phyloP scores from a whole-genome alignment of 352 stramenopile species.

The Phytophthora sp. region DNA sequence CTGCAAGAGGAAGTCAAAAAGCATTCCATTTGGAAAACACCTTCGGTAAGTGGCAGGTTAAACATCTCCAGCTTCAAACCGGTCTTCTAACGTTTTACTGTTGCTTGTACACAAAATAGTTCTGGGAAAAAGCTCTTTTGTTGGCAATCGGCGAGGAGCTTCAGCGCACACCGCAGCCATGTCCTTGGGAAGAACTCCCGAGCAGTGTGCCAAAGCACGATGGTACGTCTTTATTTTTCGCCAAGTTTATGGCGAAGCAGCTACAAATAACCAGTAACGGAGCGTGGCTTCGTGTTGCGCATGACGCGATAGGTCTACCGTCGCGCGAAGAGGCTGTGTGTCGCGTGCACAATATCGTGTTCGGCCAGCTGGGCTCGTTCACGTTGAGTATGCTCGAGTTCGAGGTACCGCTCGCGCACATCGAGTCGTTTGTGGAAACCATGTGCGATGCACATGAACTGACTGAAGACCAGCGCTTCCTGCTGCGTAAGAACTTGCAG shows the following conservation, averaged over 20 bases:
- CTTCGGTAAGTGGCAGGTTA: slow-evolving; percentile 48
- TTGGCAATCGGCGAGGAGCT: slow-evolving; percentile 85
- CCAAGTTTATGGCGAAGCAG: background rate
- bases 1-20: slow-evolving; percentile 87
- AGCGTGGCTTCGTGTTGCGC: slow-evolving; percentile 9
- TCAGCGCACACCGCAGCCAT: slow-evolving; percentile 74
- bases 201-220: slow-evolving; percentile 56
- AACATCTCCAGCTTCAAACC: background rate
- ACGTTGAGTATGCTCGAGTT: slow-evolving; percentile 91
- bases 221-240: slow-evolving; percentile 31
- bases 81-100: background rate
- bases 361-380: slow-evolving; percentile 85
- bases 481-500: slow-evolving; percentile 80
- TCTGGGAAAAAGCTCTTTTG: slow-evolving; percentile 88
- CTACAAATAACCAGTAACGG: slow-evolving; percentile 5
- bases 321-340: slow-evolving; percentile 84
- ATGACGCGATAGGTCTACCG: slow-evolving; percentile 40
- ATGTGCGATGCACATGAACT: slow-evolving; percentile 89
- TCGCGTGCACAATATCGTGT: slow-evolving; percentile 89
- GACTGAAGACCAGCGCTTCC: slow-evolving; percentile 85
- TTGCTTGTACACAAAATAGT: slow-evolving; percentile 36
- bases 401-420: slow-evolving; percentile 76
- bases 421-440: slow-evolving; percentile 87
- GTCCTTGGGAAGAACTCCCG: slow-evolving; percentile 81
- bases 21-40: slow-evolving; percentile 86